phyloP scores from a whole-genome alignment of 768 basidiomycete genomes.

The Trametes villosa region DNA sequence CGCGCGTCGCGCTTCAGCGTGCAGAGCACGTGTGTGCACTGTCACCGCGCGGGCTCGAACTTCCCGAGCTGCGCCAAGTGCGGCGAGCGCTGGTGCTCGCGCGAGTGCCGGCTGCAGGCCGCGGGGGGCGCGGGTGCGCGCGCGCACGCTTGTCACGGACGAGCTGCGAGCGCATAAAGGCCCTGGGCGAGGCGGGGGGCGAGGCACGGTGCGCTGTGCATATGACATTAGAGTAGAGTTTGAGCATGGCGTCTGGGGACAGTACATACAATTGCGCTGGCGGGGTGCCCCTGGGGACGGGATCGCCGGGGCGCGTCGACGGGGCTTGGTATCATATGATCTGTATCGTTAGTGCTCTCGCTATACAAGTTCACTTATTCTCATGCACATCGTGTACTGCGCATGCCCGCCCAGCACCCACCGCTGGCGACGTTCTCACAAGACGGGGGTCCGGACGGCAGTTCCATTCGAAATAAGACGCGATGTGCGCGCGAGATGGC shows the following conservation, averaged over 20 bases:
- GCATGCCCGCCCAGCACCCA: no score
- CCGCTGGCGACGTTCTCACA: no score
- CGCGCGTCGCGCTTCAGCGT: slow-evolving; percentile 32
- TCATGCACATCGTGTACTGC: neutral
- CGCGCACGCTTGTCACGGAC: slow-evolving; percentile 14
- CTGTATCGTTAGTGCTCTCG: slow-evolving; percentile 11
- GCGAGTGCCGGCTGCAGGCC: slow-evolving; percentile 30
- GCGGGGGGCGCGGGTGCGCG: neutral
- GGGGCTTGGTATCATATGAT: slow-evolving; percentile 8
- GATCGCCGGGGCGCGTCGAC: slow-evolving; percentile 6
- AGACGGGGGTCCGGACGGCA: neutral
- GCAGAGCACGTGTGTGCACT: slow-evolving; percentile 31
- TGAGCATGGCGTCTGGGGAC: neutral
- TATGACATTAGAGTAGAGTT: slow-evolving; percentile 7
- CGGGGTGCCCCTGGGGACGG: slow-evolving; percentile 10
- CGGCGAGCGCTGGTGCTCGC: slow-evolving; percentile 39
- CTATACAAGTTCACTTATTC: neutral
- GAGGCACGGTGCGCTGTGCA: neutral
- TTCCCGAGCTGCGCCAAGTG: slow-evolving; percentile 39
- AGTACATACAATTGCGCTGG: neutral
- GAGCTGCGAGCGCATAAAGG: slow-evolving; percentile 8
- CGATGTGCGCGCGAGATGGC: no score
- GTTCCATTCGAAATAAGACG: no score
- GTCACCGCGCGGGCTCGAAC: slow-evolving; percentile 35
- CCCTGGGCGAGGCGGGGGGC: neutral